Percentiles rank a stretch among this genome's conserved stretches.
phyloP scores from a whole-genome alignment of 192 early-diverging fungal species.

The Anaeromyces robustus region DNA sequence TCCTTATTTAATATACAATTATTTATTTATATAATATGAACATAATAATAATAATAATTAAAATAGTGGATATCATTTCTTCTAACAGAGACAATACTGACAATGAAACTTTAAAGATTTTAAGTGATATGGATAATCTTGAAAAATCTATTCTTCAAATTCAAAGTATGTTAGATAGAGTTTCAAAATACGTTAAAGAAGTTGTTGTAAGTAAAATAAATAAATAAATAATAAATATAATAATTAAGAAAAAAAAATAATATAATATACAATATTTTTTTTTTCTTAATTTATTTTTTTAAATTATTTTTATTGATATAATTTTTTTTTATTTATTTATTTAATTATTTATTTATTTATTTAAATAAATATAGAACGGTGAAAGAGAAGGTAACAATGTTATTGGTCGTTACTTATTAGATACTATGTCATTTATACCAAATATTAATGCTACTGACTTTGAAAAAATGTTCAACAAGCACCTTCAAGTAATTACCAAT shows the following conservation, averaged over 20 bases:
- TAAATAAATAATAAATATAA: no score
- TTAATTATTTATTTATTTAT: no score
- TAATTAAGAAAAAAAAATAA: no score
- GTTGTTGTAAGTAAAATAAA: no score
- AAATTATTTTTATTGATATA: no score
- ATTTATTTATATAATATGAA: no score
- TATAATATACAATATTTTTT: no score
- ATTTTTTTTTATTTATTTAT: no score
- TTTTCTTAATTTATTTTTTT: no score
- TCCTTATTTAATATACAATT: no score
- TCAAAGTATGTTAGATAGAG: slow-evolving; percentile 67
- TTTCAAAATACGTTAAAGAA: slow-evolving; percentile 61
- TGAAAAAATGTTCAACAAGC: slow-evolving; percentile 84
- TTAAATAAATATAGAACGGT: no score
- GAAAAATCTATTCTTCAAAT: slow-evolving; percentile 62
- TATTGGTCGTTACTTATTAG: slow-evolving; percentile 84
- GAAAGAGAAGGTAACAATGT: slow-evolving; percentile 37
- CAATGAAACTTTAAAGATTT: slow-evolving; percentile 38
- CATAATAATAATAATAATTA: no score
- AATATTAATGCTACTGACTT: slow-evolving; percentile 71
- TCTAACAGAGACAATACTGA: slow-evolving; percentile 34
- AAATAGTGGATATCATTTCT: slow-evolving; percentile 50
- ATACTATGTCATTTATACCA: slow-evolving; percentile 79
- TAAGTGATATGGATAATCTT: slow-evolving; percentile 77
- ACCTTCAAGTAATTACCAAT: slow-evolving; percentile 40